Base-by-base conservation (phyloP, 805 yeast species). In the Lachancea mirantina region DNA sequence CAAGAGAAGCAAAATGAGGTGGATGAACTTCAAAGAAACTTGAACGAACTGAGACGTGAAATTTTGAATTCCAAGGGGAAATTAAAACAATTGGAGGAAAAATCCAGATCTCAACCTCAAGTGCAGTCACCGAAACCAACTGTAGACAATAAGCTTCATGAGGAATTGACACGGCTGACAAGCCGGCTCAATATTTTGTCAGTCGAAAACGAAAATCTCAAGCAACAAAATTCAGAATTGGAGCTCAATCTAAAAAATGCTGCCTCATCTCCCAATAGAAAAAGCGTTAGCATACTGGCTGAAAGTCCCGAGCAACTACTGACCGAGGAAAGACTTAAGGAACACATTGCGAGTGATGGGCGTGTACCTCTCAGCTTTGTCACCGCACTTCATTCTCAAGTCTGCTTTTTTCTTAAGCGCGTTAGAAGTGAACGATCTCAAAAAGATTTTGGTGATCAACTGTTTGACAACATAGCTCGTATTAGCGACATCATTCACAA, bases 141-240 rank as follows among this genome's bases (percentile, higher is more conserved):
- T 18, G 30, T 43, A n/a, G 46, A 44, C 23, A 34, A 38, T 14
- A 41, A 24, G 8, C 42, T 44, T 26, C 53, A 54, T 30, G 43
- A 50, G 19, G 54, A 52, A 23, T 34, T 53, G 20, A 34, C 40
- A 11, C 35, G 43, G 7, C 26, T 56, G 27, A 45, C 49, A 19
- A 28, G 48, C 10, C 51, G 57, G 29, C 29, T 52, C 13, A 46
- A 50, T 11, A 33, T 45, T 2, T 41, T 55, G 9, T 51, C 60
- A 4, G 43, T 55, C 17, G 57, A 55, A 31, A 52, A 59, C 35
- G 67, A 52, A 30, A 49, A 36, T n/a, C 48, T 55, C 45, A 63
- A 58, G 37, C 60, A 54, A 26, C 56, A 59, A 33, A 40, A 68
- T 7, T 50, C 61, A 4, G 64, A 61, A 35, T 70, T 82, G 74